Conservation (phyloP, 176 grass and related monocot species). For the Aegilops umbellulata region DNA sequence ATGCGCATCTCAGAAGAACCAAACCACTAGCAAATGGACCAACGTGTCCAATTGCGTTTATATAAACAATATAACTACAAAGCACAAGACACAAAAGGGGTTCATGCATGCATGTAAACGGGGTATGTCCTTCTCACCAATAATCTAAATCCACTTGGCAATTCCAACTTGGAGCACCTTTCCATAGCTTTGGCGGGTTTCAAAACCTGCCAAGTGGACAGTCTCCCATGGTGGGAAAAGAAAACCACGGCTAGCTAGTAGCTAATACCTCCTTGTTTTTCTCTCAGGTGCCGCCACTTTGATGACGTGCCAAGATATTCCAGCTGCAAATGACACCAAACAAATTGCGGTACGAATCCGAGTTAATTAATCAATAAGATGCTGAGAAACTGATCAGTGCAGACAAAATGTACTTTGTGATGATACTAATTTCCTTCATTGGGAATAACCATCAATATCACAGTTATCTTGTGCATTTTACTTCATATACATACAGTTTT, state of each 20-base stretch:
- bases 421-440: background rate
- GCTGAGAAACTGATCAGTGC: background rate
- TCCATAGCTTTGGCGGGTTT: background rate
- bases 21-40: background rate
- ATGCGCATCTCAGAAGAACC: background rate
- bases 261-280: background rate
- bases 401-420: background rate
- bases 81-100: background rate
- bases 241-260: background rate
- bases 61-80: background rate
- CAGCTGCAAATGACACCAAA: slow-evolving; percentile 1
- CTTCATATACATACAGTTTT: background rate
- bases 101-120: background rate
- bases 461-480: background rate
- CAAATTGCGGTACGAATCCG: background rate
- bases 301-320: slow-evolving; percentile 6
- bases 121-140: background rate
- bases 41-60: background rate
- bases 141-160: background rate
- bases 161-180: background rate
- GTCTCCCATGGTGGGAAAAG: slow-evolving; percentile 16
- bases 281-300: background rate
- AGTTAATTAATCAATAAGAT: background rate
- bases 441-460: background rate
- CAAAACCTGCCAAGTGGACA: slow-evolving; percentile 18